Percentiles rank a stretch among this genome's conserved stretches.
phyloP scores from a whole-genome alignment of 108 stramenopile species.

The Nitzschia sp. region DNA sequence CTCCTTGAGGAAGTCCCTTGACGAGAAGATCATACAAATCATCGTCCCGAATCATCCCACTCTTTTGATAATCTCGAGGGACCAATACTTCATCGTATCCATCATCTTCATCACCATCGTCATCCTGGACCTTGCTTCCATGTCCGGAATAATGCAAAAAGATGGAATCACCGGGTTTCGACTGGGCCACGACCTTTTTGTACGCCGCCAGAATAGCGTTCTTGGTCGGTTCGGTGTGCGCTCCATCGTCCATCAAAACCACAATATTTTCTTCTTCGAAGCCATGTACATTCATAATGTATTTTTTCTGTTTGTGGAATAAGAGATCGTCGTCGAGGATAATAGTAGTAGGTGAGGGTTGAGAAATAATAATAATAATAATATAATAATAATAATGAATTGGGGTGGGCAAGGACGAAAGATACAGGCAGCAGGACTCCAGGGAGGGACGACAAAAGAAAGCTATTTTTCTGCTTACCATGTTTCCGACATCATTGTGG shows the following conservation, averaged over 20 bases:
- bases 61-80: conserved; percentile 72
- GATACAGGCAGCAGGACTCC: not conserved
- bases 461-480: conserved; percentile 5
- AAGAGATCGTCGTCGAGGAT: not conserved
- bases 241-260: conserved; percentile 76
- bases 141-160: conserved; percentile 78
- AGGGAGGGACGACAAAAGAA: not conserved
- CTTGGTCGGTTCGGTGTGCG: conserved; percentile 52
- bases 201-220: conserved; percentile 64
- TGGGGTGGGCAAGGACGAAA: not conserved
- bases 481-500: conserved; percentile 34
- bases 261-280: conserved; percentile 76
- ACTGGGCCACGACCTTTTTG: conserved; percentile 42
- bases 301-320: conserved; percentile 52
- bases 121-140: conserved; percentile 73
- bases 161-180: conserved; percentile 58
- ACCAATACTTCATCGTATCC: conserved; percentile 69
- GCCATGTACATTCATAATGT: conserved; percentile 81
- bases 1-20: conserved; percentile 16
- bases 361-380: too few relatives aligned
- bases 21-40: conserved; percentile 74
- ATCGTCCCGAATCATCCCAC: conserved; percentile 83
- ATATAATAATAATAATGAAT: too few relatives aligned
- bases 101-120: conserved; percentile 57
- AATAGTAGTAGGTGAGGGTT: too few relatives aligned